A percentile compares a stretch with the other conserved stretches of the same genome.
These are phyloP conservation scores for Pythium brachiatum DNA, from an alignment of 352 stramenopile genomes.

Conservation along the genomic window DNA sequence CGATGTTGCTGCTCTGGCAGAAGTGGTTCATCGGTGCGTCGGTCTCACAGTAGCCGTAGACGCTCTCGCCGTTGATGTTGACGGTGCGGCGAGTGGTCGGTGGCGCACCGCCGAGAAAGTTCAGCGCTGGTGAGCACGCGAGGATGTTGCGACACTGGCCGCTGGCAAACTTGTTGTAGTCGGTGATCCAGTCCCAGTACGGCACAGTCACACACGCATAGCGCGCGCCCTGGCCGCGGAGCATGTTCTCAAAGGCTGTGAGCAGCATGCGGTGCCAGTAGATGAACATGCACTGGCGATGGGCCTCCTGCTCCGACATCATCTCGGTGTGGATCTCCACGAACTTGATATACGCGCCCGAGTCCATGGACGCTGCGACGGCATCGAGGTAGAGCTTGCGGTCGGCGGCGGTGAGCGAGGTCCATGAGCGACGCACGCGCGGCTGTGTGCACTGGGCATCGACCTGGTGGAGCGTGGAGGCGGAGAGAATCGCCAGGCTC, in stretches of 20 bases:
- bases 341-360: conserved; percentile 29
- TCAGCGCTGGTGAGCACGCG: conserved; percentile 42
- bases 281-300: conserved; percentile 72
- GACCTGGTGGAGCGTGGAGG: not conserved
- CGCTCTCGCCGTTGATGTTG: conserved; percentile 43
- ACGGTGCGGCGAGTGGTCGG: not conserved
- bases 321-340: conserved; percentile 32
- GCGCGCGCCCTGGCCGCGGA: conserved; percentile 44
- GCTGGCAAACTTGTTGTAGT: conserved; percentile 22
- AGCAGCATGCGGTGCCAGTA: conserved; percentile 80
- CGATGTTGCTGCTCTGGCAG: conserved; percentile 35
- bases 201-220: conserved; percentile 76
- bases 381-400: conserved; percentile 31
- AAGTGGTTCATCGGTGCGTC: conserved; percentile 49
- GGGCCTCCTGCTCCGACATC: conserved; percentile 27
- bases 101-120: conserved; percentile 34
- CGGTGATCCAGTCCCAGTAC: conserved; percentile 77
- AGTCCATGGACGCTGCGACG: conserved; percentile 29
- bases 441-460: not conserved
- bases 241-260: conserved; percentile 78
- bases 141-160: conserved; percentile 39
- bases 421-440: conserved; percentile 36
- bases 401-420: conserved; percentile 18
- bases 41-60: conserved; percentile 37
- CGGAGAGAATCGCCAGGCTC: not conserved